Evolutionary conservation across 1,139 yeast species (phyloP).

Genomic region (Hyphopichia fennica): DNA sequence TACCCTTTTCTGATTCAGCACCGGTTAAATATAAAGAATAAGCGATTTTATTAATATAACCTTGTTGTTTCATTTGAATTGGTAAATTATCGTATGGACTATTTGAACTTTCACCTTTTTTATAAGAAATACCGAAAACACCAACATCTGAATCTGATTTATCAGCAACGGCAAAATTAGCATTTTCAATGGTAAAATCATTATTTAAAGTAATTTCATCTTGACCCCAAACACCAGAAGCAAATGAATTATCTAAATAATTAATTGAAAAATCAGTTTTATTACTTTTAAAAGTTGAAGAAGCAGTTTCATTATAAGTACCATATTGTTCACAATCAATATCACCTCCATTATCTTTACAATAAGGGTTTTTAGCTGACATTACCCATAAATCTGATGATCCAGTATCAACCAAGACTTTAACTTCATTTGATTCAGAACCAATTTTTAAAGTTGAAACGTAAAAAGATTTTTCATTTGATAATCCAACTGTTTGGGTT

Average conservation of each 20-base stretch:
- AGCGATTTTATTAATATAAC: conserved; percentile 46
- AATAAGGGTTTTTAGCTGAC: conserved; percentile 21
- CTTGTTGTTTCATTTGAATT: conserved; percentile 48
- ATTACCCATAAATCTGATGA: conserved; percentile 68
- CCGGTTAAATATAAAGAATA: conserved; percentile 57
- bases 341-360: conserved; percentile 19
- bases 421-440: conserved; percentile 50
- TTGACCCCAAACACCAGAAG: conserved; percentile 53
- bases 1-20: conserved; percentile 40
- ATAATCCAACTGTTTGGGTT: conserved; percentile 9
- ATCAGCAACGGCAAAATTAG: conserved; percentile 57
- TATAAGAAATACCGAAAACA: conserved; percentile 60
- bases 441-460: conserved; percentile 51
- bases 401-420: conserved; percentile 64
- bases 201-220: conserved; percentile 42
- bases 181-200: conserved; percentile 33
- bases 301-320: conserved; percentile 46
- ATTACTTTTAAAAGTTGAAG: conserved; percentile 48
- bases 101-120: conserved; percentile 16
- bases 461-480: conserved; percentile 26
- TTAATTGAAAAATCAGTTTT: conserved; percentile 34
- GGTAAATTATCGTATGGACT: conserved; percentile 57
- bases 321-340: conserved; percentile 44
- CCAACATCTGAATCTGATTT: conserved; percentile 53
- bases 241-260: conserved; percentile 33